Base-by-base conservation (phyloP, 2,329 filamentous ascomycete species). In the Fusarium drepaniforme region DNA sequence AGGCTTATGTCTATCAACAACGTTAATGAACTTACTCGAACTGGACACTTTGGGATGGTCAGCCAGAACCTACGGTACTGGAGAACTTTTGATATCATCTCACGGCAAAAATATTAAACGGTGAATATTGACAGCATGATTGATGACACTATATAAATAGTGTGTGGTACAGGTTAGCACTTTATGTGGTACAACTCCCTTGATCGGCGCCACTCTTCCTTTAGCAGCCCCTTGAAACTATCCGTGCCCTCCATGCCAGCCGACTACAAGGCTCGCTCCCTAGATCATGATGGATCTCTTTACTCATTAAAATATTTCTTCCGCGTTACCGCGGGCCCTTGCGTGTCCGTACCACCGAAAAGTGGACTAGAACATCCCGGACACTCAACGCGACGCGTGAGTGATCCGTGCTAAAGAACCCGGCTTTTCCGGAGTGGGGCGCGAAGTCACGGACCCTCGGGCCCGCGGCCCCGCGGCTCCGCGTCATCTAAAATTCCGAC, bases 401-500 rank as follows among this genome's bases (percentile, higher is more conserved):
- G 42, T 44, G 42, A 23, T 46, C 21, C 42, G 42, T 46, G 21
- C 42, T 13, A 46, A 46, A 46, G 44, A 25, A 12, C 2, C 15
- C 23, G 21, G 44, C 44, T 9, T 49, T 49, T 49, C 21, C 15
- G 44, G 44, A 38, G 30, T 12, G 30, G 13, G 44, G 21, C 4
- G 44, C 44, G 44, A 18, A 46, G 12, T 21, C 42, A 5, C 42
- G 42, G 25, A 46, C 21, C 42, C 42, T 23, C 42, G 42, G 42
- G 5, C 42, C 28, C 28, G 28, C 9, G 51, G 51, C 18, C 16
- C 28, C 51, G 51, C 25, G 51, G 25, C 25, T 21, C 51, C 51
- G 51, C 51, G 51, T 33, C 30, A 56, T 35, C 51, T 30, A 56
- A 56, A 56, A 30, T 46, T 56, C 51, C 51, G 51, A 13, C 6